A percentile compares a stretch with the other conserved stretches of the same genome.
phyloP scores from a whole-genome alignment of 2,329 filamentous ascomycete genomes.

The Dryadomyces quercivorus region DNA sequence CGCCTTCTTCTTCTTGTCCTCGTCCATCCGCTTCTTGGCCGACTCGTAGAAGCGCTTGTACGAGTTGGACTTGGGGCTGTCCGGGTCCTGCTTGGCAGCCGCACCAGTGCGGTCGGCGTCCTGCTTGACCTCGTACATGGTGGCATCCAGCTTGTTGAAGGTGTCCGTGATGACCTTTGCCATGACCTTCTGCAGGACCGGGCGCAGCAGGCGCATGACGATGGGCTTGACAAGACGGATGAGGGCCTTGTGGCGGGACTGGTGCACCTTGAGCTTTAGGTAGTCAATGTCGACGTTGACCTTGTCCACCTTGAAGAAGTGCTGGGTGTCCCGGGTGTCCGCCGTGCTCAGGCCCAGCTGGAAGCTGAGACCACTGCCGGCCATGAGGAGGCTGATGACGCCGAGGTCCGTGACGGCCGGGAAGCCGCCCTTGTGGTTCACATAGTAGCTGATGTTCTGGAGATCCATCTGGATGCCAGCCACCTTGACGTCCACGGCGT shows the following conservation, averaged over 20 bases:
- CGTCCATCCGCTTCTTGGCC: conserved; percentile 57
- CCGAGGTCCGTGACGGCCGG: conserved; percentile 78
- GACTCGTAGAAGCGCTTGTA: conserved; percentile 76
- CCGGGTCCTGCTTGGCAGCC: conserved; percentile 55
- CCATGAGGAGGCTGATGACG: conserved; percentile 77
- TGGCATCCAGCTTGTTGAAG: conserved; percentile 60
- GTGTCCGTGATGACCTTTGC: conserved; percentile 83
- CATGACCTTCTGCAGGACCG: conserved; percentile 72
- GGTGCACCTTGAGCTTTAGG: conserved; percentile 78
- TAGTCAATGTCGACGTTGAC: conserved; percentile 72
- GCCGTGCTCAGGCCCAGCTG: conserved; percentile 79
- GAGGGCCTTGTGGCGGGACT: conserved; percentile 89
- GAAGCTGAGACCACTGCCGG: conserved; percentile 81
- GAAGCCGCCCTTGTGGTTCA: conserved; percentile 92
- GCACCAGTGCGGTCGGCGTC: conserved; percentile 66
- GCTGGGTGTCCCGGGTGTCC: conserved; percentile 59
- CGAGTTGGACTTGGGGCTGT: conserved; percentile 48
- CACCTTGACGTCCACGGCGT: conserved; percentile 69
- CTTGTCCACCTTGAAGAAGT: conserved; percentile 92
- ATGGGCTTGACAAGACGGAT: conserved; percentile 81
- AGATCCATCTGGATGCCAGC: conserved; percentile 90
- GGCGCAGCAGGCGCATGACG: conserved; percentile 70
- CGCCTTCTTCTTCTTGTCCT: conserved; percentile 57
- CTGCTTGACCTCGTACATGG: conserved; percentile 65
- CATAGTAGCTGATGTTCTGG: conserved; percentile 80